phyloP scores from a whole-genome alignment of 352 stramenopile species.

The Phytophthora lateralis region DNA sequence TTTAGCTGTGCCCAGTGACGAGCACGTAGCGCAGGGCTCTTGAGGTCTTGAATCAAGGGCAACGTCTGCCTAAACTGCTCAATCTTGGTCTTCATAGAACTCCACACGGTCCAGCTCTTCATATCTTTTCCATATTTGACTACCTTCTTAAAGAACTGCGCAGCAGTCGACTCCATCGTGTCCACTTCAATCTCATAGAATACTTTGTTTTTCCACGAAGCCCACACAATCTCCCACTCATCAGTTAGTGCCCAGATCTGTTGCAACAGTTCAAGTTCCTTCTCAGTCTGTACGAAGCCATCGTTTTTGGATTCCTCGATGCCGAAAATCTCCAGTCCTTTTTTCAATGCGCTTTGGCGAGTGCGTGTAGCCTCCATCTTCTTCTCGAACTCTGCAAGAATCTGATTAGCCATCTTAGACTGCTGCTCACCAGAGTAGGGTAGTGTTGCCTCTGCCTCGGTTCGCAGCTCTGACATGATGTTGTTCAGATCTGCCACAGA shows the following conservation, averaged over 20 bases:
- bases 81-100: slow-evolving; percentile 93
- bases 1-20: slow-evolving; percentile 92
- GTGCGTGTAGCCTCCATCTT: slow-evolving; percentile 84
- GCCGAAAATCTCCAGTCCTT: slow-evolving; percentile 93
- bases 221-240: slow-evolving; percentile 91
- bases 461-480: slow-evolving; percentile 82
- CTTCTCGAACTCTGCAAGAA: slow-evolving; percentile 88
- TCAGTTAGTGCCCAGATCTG: slow-evolving; percentile 91
- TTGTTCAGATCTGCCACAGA: slow-evolving; percentile 87
- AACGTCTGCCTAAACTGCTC: slow-evolving; percentile 93
- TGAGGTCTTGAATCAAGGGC: slow-evolving; percentile 93
- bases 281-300: slow-evolving; percentile 84
- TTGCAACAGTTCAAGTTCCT: slow-evolving; percentile 88
- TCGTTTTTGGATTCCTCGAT: slow-evolving; percentile 91
- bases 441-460: slow-evolving; percentile 74
- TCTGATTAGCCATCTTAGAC: slow-evolving; percentile 55
- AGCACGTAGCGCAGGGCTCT: slow-evolving; percentile 87
- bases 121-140: slow-evolving; percentile 94
- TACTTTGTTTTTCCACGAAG: slow-evolving; percentile 91
- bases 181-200: slow-evolving; percentile 94
- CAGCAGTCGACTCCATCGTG: slow-evolving; percentile 89
- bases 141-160: slow-evolving; percentile 93
- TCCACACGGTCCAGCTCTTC: slow-evolving; percentile 92
- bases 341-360: slow-evolving; percentile 79
- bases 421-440: slow-evolving; percentile 76